Base-by-base conservation (phyloP, 2,329 filamentous ascomycete species). In the Bertia moriformis region DNA sequence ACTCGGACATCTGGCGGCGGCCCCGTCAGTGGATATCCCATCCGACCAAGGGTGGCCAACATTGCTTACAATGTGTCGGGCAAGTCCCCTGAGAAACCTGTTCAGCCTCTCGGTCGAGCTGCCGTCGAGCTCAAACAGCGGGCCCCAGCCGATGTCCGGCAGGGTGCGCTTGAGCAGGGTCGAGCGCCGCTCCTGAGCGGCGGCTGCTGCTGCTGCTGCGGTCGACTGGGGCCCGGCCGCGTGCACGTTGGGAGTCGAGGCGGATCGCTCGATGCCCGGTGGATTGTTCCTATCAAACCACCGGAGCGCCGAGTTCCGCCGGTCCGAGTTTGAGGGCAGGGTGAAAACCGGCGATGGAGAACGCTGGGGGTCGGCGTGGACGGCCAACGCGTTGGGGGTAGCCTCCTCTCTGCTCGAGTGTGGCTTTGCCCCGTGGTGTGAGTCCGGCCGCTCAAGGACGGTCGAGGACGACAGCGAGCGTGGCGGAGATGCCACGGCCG, bases 11-110 rank as follows among this genome's bases (percentile, higher is more conserved):
- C 57, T 61, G 19, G 18, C 15, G 14, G 24, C 20, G 37, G 37
- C 35, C 24, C 7, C 17, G 2, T 14, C n/a, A n/a, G n/a, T n/a
- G n/a, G n/a, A n/a, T n/a, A n/a, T n/a, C n/a, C n/a, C n/a, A n/a
- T n/a, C n/a, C n/a, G n/a, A n/a, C n/a, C n/a, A 35, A 30, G 14
- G n/a, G n/a, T n/a, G n/a, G n/a, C n/a, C n/a, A n/a, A n/a, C n/a
- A n/a, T n/a, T 1, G 56, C 70, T 49, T 61, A 86, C 83, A 49
- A 93, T 61, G 52, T 86, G 78, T 40, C 74, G 66, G 12, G 83
- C 84, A 41, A 93, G 63, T 0, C 83, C 83, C 40, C 76, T 67
- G 38, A 93, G 60, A 29, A 91, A 76, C 45, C 87, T 73, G 0
- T 72, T 71, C 14, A 89, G 65, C 39, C 83, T 67, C 37, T 66